Conservation (phyloP, 2,329 filamentous ascomycete species). For the Aureobasidium musti region DNA sequence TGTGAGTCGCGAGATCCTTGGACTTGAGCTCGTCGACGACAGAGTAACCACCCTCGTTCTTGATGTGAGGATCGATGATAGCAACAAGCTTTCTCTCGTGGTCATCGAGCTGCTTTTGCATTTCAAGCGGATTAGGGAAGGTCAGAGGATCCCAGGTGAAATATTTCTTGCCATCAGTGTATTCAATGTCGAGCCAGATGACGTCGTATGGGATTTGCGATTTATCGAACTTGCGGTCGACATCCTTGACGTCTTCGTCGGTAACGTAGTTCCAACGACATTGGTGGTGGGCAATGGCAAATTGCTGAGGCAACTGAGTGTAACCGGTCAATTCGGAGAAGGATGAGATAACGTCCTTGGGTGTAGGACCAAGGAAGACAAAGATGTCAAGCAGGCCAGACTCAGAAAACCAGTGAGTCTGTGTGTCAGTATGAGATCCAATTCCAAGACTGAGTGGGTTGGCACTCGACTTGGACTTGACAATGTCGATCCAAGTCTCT, state of each 20-base stretch:
- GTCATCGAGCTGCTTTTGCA: slow-evolving; percentile 83
- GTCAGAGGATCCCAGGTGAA: slow-evolving; percentile 94
- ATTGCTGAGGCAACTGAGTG: slow-evolving; percentile 87
- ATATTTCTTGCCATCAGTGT: slow-evolving; percentile 95
- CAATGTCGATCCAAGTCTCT: slow-evolving; percentile 96
- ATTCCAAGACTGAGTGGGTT: slow-evolving; percentile 78
- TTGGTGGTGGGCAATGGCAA: slow-evolving; percentile 91
- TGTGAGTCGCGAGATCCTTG: slow-evolving; percentile 79
- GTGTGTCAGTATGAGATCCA: slow-evolving; percentile 69
- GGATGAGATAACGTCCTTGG: slow-evolving; percentile 74
- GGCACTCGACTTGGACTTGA: slow-evolving; percentile 70
- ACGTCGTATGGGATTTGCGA: slow-evolving; percentile 95
- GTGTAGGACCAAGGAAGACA: slow-evolving; percentile 86
- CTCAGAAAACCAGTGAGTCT: slow-evolving; percentile 97
- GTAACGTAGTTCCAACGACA: slow-evolving; percentile 99
- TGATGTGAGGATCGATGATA: slow-evolving; percentile 98
- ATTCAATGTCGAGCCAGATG: slow-evolving; percentile 98
- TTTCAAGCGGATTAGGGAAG: slow-evolving; percentile 80
- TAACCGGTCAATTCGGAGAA: slow-evolving; percentile 91
- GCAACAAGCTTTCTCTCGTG: slow-evolving; percentile 87
- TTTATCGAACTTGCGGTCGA: slow-evolving; percentile 95
- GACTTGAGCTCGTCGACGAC: slow-evolving; percentile 80
- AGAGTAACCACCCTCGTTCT: slow-evolving; percentile 77
- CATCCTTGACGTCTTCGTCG: slow-evolving; percentile 94
- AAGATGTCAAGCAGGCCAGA: slow-evolving; percentile 87